A percentile compares a stretch with the other conserved stretches of the same genome.
phyloP scores from a whole-genome alignment of 306 rosid species.

The Castanea sativa region DNA sequence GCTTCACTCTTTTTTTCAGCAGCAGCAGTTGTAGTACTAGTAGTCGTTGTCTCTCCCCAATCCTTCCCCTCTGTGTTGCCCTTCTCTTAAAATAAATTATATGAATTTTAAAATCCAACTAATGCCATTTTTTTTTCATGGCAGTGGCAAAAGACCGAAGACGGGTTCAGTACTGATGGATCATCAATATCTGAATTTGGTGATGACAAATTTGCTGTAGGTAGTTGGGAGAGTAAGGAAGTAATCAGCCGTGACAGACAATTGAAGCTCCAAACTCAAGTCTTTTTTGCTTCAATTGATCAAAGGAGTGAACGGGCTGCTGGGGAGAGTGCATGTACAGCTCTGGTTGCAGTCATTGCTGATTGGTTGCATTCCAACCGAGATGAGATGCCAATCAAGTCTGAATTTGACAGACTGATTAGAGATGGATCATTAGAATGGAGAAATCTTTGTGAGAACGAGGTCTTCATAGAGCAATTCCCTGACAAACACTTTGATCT shows the following conservation, averaged over 20 bases:
- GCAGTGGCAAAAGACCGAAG: conserved; percentile 63
- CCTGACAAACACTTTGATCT: conserved; percentile 98
- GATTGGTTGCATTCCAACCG: conserved; percentile 92
- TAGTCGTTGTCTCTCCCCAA: no score
- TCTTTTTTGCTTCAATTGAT: conserved; percentile 93
- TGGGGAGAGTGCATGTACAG: conserved; percentile 99
- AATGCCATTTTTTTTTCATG: conserved; percentile 3
- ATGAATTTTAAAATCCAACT: conserved; percentile 7
- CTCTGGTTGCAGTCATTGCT: conserved; percentile 93
- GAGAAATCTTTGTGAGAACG: conserved; percentile 89
- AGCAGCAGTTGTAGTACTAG: background rate
- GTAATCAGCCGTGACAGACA: conserved; percentile 85
- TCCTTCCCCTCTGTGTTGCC: no score
- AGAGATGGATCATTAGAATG: conserved; percentile 94
- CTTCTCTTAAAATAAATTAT: background rate
- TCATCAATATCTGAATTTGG: conserved; percentile 89
- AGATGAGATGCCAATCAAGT: conserved; percentile 81
- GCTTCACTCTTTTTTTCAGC: background rate
- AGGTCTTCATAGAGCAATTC: conserved; percentile 66
- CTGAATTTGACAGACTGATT: conserved; percentile 86
- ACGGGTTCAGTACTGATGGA: conserved; percentile 69
- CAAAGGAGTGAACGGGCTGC: conserved; percentile 98
- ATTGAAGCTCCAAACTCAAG: conserved; percentile 85
- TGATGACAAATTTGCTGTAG: conserved; percentile 93
- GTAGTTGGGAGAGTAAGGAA: conserved; percentile 91